These are phyloP conservation scores for Candida argentea DNA, from an alignment of 805 yeast genomes.

Conservation along the genomic window DNA sequence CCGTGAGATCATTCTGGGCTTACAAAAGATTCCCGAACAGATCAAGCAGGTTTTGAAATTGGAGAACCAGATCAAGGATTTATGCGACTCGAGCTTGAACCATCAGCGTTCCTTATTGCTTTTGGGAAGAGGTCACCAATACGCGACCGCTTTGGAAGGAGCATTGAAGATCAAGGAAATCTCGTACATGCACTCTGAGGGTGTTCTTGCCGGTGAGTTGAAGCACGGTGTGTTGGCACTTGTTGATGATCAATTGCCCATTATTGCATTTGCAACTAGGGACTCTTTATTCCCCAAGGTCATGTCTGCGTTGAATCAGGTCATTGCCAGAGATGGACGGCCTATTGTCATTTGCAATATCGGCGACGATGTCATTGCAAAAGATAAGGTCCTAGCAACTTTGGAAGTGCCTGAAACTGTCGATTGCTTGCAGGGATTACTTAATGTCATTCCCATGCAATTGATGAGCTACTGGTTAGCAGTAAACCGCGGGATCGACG, in stretches of 20 bases:
- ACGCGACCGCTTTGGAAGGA: conserved; percentile 96
- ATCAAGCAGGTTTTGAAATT: conserved; percentile 66
- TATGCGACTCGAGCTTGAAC: conserved; percentile 66
- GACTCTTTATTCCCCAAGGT: conserved; percentile 95
- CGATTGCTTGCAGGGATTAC: conserved; percentile 93
- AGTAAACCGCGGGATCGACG: conserved; percentile 88
- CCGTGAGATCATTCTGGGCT: conserved; percentile 75
- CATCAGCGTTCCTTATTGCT: conserved; percentile 79
- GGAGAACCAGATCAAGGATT: conserved; percentile 61
- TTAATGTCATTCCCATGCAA: conserved; percentile 91
- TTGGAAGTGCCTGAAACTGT: conserved; percentile 92
- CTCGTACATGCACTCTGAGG: conserved; percentile 98
- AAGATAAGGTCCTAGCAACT: conserved; percentile 51
- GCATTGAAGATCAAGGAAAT: conserved; percentile 97
- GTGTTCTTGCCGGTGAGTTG: conserved; percentile 97
- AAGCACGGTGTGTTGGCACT: conserved; percentile 97
- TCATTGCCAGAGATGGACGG: conserved; percentile 93
- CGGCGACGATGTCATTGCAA: conserved; percentile 56
- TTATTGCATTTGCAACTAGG: conserved; percentile 91
- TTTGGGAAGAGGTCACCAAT: conserved; percentile 96
- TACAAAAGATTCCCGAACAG: conserved; percentile 75
- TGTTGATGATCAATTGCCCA: conserved; percentile 89
- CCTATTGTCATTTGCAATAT: conserved; percentile 88
- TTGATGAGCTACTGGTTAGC: conserved; percentile 96
- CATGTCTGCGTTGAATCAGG: conserved; percentile 92